Evolutionary conservation across 306 rosid genomes (phyloP), one percentile per base, ranked within the genome.

Genomic region (Gleditsia sinensis): DNA sequence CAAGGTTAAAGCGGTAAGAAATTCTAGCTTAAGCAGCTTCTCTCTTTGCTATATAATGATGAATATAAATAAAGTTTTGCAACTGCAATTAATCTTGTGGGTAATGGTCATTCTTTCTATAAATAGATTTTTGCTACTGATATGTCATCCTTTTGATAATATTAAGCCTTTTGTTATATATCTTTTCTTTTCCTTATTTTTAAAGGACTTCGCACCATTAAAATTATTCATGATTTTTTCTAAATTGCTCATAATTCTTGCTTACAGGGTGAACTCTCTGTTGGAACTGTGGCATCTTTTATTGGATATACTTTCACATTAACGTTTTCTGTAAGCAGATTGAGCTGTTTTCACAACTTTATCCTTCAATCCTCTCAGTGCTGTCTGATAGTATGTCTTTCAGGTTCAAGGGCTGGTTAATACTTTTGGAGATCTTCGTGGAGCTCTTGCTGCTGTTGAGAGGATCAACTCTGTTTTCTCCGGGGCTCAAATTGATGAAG

Each of bases 351-450:
- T 24, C n/a, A n/a, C n/a, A n/a, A n/a, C 78, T 57, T 70, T 46
- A 40, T 54, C 48, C 63, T 77, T 72, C 66, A 58, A 17, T 81
- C 60, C 21, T 53, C 59, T 65, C 37, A 55, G 45, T 51, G 77
- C 45, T 68, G 51, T 48, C 81, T 85, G 78, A 80, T 62, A 53
- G 45, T 49, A 71, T 28, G 24, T 68, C 60, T 76, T 82, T 84
- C 80, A 91, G 98, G 98, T 94, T 90, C 98, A 94, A 94, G 98
- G 98, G 66, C 86, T 94, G 40, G 97, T 94, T 50, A 94, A 94
- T 80, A 84, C 98, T 70, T 76, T 94, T 50, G 97, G 98, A 62
- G 97, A 94, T 88, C 95, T 94, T 46, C 98, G 98, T 43, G 89
- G 90, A 74, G 79, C 81, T 80, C 78, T 91, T 50, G 93, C 95